Evolutionary conservation across 345 rosid genomes (phyloP), one percentile per base, ranked within the genome.

Genomic region (Clausena lansium): DNA sequence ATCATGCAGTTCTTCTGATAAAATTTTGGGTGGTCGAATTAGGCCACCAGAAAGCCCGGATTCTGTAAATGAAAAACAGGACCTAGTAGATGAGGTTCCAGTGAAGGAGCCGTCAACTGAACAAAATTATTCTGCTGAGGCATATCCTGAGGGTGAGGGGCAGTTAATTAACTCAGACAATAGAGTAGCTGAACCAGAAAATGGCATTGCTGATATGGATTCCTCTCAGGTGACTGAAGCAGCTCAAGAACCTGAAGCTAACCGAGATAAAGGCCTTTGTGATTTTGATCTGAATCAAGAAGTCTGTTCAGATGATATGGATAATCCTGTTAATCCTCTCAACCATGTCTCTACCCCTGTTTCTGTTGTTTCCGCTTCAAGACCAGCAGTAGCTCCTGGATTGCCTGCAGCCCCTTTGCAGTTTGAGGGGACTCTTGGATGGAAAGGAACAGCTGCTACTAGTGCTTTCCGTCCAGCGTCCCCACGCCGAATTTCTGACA

Each of bases 261-360:
- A 79, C 41, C 54, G 80, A 24, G 92, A 88, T 84, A 93, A 84
- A 86, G 86, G 91, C 62, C 78, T 84, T 4, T 90, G 95, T 70
- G 86, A 58, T 41, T 92, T 96, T 70, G 98, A 94, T 86, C 88
- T 96, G 86, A 96, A 96, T 82, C 91, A 88, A 81, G 97, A 96
- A 84, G 84, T 88, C 64, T 85, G 84, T 75, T 86, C 91, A 52
- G 98, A 94, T 85, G 98, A 94, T 77, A 76, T 84, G 84, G 99
- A 93, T 77, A 76, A 25, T 70, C 72, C 86, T 35, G 81, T 77
- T 70, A 82, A 85, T 72, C 77, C 86, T 67, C 74, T 83, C 55
- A 82, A 85, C 71, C 77, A 84, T 61, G 77, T 84, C 63, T 83
- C 92, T 13, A 69, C 88, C n/a, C 85, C 86, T 10, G 54, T 87